Percentiles rank a stretch among this genome's conserved stretches.
phyloP scores from a whole-genome alignment of 1,139 yeast genomes.

The Scheffersomyces cryptocercus region DNA sequence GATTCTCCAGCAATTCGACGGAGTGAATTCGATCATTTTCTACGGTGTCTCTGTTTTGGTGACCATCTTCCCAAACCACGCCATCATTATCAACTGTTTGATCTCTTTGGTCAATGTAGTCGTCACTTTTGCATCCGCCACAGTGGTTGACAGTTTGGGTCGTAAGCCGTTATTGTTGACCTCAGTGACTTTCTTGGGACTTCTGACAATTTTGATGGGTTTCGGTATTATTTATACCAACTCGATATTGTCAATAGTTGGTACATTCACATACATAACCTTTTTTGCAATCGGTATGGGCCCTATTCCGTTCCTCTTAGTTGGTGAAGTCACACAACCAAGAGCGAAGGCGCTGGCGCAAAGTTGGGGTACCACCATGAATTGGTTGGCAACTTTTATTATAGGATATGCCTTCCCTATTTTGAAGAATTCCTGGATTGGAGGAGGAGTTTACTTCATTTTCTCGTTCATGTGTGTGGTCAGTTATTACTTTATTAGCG shows the following conservation, averaged over 20 bases:
- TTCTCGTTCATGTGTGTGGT: slow-evolving; percentile 60
- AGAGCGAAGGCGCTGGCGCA: slow-evolving; percentile 86
- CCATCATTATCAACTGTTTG: slow-evolving; percentile 69
- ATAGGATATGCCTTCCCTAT: slow-evolving; percentile 84
- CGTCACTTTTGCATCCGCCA: slow-evolving; percentile 72
- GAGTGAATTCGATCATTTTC: slow-evolving; percentile 87
- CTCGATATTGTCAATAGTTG: slow-evolving; percentile 57
- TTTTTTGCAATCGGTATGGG: slow-evolving; percentile 92
- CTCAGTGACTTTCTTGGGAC: slow-evolving; percentile 72
- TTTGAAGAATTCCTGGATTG: slow-evolving; percentile 56
- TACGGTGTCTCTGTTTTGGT: slow-evolving; percentile 86
- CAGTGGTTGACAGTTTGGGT: slow-evolving; percentile 71
- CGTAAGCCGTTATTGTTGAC: slow-evolving; percentile 68
- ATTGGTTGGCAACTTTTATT: slow-evolving; percentile 86
- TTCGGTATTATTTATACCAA: slow-evolving; percentile 57
- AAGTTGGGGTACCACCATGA: slow-evolving; percentile 86
- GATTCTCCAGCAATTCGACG: slow-evolving; percentile 89
- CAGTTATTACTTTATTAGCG: slow-evolving; percentile 49
- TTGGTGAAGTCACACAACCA: slow-evolving; percentile 84
- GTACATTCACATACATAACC: slow-evolving; percentile 73
- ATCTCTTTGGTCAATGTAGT: slow-evolving; percentile 73
- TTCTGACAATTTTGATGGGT: slow-evolving; percentile 64
- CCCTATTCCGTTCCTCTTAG: slow-evolving; percentile 87
- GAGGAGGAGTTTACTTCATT: slow-evolving; percentile 77
- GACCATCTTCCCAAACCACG: slow-evolving; percentile 65